Conservation (phyloP, 2,329 filamentous ascomycete species). For the Epichloe gansuensis region DNA sequence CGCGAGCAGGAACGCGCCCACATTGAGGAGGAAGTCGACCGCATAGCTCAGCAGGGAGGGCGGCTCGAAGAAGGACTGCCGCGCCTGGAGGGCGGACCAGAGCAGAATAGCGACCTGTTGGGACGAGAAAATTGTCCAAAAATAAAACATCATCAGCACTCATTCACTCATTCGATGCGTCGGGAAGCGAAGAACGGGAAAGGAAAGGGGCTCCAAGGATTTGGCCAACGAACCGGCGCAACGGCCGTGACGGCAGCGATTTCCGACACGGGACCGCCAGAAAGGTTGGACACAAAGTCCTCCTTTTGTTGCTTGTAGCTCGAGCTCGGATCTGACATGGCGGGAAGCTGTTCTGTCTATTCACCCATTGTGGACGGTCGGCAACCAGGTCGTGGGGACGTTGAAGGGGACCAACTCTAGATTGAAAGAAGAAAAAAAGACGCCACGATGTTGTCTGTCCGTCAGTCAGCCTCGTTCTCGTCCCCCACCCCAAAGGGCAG, state of each 20-base stretch:
- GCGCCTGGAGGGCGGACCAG: constrained; percentile 80
- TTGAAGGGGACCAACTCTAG: neutral
- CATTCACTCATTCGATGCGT: neutral
- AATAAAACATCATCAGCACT: neutral
- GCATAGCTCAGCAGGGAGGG: constrained; percentile 56
- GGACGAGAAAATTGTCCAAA: neutral
- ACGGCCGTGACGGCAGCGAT: constrained; percentile 80
- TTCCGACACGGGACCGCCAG: constrained; percentile 71
- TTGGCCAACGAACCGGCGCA: constrained; percentile 52
- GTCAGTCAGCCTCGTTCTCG: too few species aligned
- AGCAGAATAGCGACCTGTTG: constrained; percentile 65
- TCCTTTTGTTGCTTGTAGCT: constrained; percentile 89
- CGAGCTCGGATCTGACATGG: constrained; percentile 40
- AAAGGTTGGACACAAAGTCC: constrained; percentile 85
- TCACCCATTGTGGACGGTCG: neutral
- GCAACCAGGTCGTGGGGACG: neutral
- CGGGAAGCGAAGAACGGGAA: neutral
- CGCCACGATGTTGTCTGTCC: too few species aligned
- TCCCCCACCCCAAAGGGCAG: too few species aligned
- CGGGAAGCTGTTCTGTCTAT: constrained; percentile 1
- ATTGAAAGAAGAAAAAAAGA: too few species aligned
- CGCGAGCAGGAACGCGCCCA: constrained; percentile 68
- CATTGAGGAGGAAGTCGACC: constrained; percentile 81
- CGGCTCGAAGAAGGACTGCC: constrained; percentile 70
- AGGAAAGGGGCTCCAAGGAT: neutral